Base-by-base conservation (phyloP, 441 rosid species). In the Euphorbia neoarborescens region DNA sequence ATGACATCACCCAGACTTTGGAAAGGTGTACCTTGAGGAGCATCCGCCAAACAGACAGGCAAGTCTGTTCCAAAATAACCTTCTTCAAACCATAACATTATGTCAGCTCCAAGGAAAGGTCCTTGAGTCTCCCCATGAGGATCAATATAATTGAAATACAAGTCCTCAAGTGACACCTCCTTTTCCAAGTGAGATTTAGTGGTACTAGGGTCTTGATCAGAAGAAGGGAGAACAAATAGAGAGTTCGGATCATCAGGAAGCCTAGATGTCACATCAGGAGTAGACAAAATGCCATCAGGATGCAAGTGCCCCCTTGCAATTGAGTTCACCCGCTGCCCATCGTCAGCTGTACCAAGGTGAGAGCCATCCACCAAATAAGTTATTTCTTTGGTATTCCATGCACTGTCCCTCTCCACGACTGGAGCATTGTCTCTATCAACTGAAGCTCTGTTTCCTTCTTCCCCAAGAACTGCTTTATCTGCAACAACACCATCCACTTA, bases 21-120 rank as follows among this genome's bases (percentile, higher is more conserved):
- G 77, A 86, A 88, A 66, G 86, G 81, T 20, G 81, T 77, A 69
- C 83, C 88, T 53, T 86, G 85, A 34, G 82, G 84, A 51, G 88
- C 90, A 83, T 85, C 85, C 32, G 84, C 82, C 68, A 81, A 69
- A 60, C 86, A 80, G 59, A 86, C 86, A 14, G 79, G 90, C 70
- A 88, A 81, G 40, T 88, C 92, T 22, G 75, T 77, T 42, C 89
- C 90, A 77, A 88, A 88, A 78, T 84, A 88, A 7, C 89, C 90
- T 75, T 86, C 86, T 72, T 86, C 85, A 76, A 83, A 82, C 90
- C 92, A 88, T 42, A 82, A 69, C 50, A 86, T 73, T 74, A 88
- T 83, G 77, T 86, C 92, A 42, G 81, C 78, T 48, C 92, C 90
- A 54, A 86, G 83, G 76, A 81, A 88, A 30, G 90, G 92, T 46